A percentile compares a stretch with the other conserved stretches of the same genome.
phyloP scores from a whole-genome alignment of 345 rosid genomes.

The Lepidium didymum region DNA sequence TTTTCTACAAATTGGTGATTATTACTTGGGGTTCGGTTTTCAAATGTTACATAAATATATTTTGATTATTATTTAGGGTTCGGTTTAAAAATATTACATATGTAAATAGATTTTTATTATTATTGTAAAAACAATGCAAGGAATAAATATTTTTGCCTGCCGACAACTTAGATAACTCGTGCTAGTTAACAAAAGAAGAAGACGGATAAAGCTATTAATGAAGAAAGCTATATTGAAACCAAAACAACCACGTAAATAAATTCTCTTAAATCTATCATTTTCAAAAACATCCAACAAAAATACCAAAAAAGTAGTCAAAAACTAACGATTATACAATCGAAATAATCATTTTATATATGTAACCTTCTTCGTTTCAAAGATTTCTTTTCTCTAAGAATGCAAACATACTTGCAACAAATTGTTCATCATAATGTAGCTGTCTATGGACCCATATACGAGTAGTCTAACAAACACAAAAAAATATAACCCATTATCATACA shows the following conservation, averaged over 20 bases:
- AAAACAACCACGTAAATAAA: slow-evolving; percentile 10
- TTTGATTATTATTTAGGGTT: too few species aligned
- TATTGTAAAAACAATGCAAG: neutral
- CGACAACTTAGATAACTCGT: slow-evolving; percentile 23
- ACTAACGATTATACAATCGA: slow-evolving; percentile 11
- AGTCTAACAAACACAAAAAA: neutral
- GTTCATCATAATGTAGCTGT: slow-evolving; percentile 1
- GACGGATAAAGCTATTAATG: neutral
- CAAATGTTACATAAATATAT: too few species aligned
- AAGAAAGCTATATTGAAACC: slow-evolving; percentile 5
- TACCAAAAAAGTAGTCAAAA: slow-evolving; percentile 31
- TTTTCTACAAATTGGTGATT: too few species aligned
- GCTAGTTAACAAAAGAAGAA: neutral
- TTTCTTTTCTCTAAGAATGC: neutral
- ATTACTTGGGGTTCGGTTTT: neutral
- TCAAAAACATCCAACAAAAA: neutral
- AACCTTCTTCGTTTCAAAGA: too few species aligned
- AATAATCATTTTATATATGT: neutral
- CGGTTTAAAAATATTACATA: too few species aligned
- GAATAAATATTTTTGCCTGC: slow-evolving; percentile 15
- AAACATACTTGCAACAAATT: slow-evolving; percentile 7
- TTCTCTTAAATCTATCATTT: slow-evolving; percentile 12
- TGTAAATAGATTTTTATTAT: too few species aligned
- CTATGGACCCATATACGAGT: slow-evolving; percentile 3
- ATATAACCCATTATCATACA: too few species aligned